Conservation (phyloP, 176 grass and related monocot genomes). For the Phoenix dactylifera region DNA sequence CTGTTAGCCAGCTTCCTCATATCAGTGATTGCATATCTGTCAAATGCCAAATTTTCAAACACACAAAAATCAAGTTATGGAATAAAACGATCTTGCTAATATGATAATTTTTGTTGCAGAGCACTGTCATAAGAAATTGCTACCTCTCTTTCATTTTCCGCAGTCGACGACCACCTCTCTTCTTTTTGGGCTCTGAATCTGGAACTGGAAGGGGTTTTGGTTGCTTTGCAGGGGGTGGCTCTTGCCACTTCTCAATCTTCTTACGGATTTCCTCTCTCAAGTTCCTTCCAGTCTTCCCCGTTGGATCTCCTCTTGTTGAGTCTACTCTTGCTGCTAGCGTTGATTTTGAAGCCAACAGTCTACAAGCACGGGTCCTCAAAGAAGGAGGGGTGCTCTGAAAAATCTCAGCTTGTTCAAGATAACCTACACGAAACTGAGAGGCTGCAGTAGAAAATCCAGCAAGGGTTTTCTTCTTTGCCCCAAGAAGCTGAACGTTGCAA, state of each 20-base stretch:
- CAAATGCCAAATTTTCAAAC: slow-evolving; percentile 10
- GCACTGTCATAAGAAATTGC: neutral
- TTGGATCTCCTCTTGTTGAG: slow-evolving; percentile 80
- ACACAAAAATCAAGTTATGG: slow-evolving; percentile 3
- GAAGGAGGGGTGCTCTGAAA: slow-evolving; percentile 76
- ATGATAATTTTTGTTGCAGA: too few relatives aligned
- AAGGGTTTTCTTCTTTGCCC: slow-evolving; percentile 66
- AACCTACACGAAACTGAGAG: slow-evolving; percentile 64
- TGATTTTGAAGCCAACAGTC: slow-evolving; percentile 66
- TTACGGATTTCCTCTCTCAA: slow-evolving; percentile 68
- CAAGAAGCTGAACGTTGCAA: slow-evolving; percentile 84
- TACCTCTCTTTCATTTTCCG: slow-evolving; percentile 96
- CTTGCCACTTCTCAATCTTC: slow-evolving; percentile 94
- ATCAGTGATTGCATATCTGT: slow-evolving; percentile 80
- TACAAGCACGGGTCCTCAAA: slow-evolving; percentile 51
- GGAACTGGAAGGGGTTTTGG: slow-evolving; percentile 87
- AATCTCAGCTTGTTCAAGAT: slow-evolving; percentile 87
- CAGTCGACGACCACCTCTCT: slow-evolving; percentile 56
- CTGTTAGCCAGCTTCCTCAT: slow-evolving; percentile 86
- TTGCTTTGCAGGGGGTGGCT: slow-evolving; percentile 79
- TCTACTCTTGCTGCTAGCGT: slow-evolving; percentile 69
- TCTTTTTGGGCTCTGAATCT: slow-evolving; percentile 75
- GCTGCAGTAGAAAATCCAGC: slow-evolving; percentile 80
- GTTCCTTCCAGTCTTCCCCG: slow-evolving; percentile 64
- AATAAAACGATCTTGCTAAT: neutral